These are phyloP conservation scores for Beauveria sp. DNA, from an alignment of 2,329 filamentous ascomycete species.

Conservation along the genomic window DNA sequence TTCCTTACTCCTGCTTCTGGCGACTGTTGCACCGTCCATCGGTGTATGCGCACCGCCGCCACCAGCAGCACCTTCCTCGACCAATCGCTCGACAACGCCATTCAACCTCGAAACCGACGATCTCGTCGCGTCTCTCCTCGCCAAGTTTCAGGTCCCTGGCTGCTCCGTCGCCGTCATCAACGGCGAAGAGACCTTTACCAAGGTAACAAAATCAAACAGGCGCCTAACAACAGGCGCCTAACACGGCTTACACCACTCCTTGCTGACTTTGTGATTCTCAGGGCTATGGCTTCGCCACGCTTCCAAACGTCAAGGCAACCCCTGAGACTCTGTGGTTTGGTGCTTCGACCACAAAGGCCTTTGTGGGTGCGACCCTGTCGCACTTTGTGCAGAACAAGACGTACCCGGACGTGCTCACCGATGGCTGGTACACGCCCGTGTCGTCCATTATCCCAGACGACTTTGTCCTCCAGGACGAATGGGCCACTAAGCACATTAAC, in stretches of 20 bases:
- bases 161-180: constrained; percentile 41
- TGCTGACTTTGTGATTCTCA: not conserved
- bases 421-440: constrained; percentile 36
- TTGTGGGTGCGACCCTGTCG: constrained; percentile 39
- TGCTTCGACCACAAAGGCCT: constrained; percentile 44
- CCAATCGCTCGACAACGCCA: not conserved
- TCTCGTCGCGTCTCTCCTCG: constrained; percentile 12
- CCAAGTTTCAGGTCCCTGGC: constrained; percentile 39
- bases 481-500: constrained; percentile 34
- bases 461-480: constrained; percentile 34
- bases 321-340: constrained; percentile 40
- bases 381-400: constrained; percentile 35
- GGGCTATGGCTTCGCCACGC: constrained; percentile 1
- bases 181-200: constrained; percentile 31
- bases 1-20: not conserved
- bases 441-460: constrained; percentile 35
- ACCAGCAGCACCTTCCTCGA: not conserved
- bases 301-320: constrained; percentile 30
- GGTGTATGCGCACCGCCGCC: not conserved
- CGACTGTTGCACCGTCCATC: not conserved
- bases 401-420: constrained; percentile 11
- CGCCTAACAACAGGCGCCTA: not conserved
- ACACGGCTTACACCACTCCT: not conserved
- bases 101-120: not conserved
- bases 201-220: constrained; percentile 21